Percentiles rank a stretch among this genome's conserved stretches.
These are phyloP conservation scores for Schizopora paradoxa DNA, from an alignment of 1,284 basidiomycete genomes.

Conservation along the genomic window DNA sequence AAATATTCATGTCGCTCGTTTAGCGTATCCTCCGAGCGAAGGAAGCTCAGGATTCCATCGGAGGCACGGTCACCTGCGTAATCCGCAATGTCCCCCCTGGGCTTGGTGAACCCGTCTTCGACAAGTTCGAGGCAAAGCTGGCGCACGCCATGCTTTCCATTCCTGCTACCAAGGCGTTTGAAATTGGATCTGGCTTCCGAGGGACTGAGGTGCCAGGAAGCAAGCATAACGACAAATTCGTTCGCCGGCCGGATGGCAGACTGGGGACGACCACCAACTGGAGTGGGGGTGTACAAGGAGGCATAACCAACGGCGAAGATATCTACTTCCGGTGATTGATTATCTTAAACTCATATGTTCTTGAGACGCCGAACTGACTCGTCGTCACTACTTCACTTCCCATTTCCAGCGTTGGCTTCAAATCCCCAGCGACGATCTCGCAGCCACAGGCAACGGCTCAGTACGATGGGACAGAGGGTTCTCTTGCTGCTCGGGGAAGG, in stretches of 20 bases:
- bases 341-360: slow-evolving; percentile 14
- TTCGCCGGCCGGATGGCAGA: slow-evolving; percentile 59
- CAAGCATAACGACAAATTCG: slow-evolving; percentile 91
- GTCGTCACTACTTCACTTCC: neutral
- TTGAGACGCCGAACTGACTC: too few relatives aligned
- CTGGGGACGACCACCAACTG: slow-evolving; percentile 91
- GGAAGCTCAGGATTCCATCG: slow-evolving; percentile 88
- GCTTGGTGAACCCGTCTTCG: slow-evolving; percentile 96
- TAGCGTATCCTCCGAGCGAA: slow-evolving; percentile 94
- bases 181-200: slow-evolving; percentile 95
- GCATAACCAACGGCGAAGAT: slow-evolving; percentile 96
- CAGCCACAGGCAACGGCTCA: slow-evolving; percentile 87
- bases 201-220: slow-evolving; percentile 94
- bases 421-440: slow-evolving; percentile 96
- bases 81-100: slow-evolving; percentile 88
- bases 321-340: slow-evolving; percentile 86
- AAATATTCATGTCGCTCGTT: slow-evolving; percentile 9
- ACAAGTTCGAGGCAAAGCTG: slow-evolving; percentile 96
- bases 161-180: slow-evolving; percentile 97
- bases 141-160: slow-evolving; percentile 99
- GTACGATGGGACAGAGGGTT: slow-evolving; percentile 88
- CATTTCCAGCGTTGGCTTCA: slow-evolving; percentile 81
- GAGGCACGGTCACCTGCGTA: slow-evolving; percentile 95
- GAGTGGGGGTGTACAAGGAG: slow-evolving; percentile 97
- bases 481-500: slow-evolving; percentile 85